Conservation (phyloP, 2,329 filamentous ascomycete species). For the Colletotrichum destructivum region DNA sequence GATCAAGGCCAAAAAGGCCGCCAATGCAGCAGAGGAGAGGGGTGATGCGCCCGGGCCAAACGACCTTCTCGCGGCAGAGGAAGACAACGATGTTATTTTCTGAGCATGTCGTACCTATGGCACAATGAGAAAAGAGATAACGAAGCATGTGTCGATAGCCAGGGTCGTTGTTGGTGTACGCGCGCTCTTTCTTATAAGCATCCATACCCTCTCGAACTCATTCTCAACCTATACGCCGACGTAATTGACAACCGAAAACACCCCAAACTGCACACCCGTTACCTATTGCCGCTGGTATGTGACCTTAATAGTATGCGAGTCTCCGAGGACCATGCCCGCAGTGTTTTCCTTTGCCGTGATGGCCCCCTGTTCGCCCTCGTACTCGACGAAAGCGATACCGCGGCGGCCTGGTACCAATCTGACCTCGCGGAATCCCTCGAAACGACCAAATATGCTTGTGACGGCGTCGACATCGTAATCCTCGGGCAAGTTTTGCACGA, state of each 20-base stretch:
- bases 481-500: slow-evolving; percentile 92
- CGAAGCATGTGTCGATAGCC: slow-evolving; percentile 2
- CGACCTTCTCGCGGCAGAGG: slow-evolving; percentile 81
- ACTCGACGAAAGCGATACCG: slow-evolving; percentile 97
- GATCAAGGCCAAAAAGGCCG: slow-evolving; percentile 75
- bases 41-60: slow-evolving; percentile 60
- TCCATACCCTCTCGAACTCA: slow-evolving; percentile 9
- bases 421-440: slow-evolving; percentile 95
- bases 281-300: slow-evolving; percentile 92
- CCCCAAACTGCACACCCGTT: no score
- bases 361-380: slow-evolving; percentile 89
- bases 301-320: slow-evolving; percentile 85
- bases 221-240: neutral
- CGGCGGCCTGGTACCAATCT: slow-evolving; percentile 87
- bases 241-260: neutral
- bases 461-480: slow-evolving; percentile 87
- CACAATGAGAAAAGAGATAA: neutral
- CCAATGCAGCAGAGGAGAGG: slow-evolving; percentile 54
- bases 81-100: slow-evolving; percentile 91
- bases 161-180: neutral
- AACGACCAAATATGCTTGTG: slow-evolving; percentile 85
- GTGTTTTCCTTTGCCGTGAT: slow-evolving; percentile 96
- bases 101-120: slow-evolving; percentile 53
- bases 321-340: slow-evolving; percentile 83
- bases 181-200: slow-evolving; percentile 4